Evolutionary conservation across 805 yeast species (phyloP), one percentile per base, ranked within the genome.

Genomic region (Wickerhamiella brachini): DNA sequence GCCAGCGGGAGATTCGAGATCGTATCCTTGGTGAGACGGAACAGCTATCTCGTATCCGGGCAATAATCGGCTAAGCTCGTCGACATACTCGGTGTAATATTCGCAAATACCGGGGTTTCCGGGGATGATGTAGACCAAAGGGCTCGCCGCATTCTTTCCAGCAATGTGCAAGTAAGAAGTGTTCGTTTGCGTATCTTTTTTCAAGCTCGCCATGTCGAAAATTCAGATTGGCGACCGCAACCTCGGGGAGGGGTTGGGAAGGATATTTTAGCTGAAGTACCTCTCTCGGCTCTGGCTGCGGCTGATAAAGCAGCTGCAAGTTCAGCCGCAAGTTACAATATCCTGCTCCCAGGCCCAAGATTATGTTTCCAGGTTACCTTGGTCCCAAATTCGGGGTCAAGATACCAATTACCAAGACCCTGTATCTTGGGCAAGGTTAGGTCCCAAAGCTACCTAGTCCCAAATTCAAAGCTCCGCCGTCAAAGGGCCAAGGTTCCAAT

Each of bases 61-160:
- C 49, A 67, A 60, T 34, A 57, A 57, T 22, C 61, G 59, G 51
- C 75, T 76, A 50, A 80, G 55, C 22, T 63, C 57, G 12, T 67
- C 63, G 26, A 83, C 62, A 58, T 79, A 81, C 3, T 76, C 75
- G 18, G 69, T 69, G 62, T 84, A 84, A 64, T 75, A 84, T 54
- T 79, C 80, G 43, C 79, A 71, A 24, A 84, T 64, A 0, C 90
- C 93, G 0, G 93, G 93, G 57, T 84, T 84, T 0, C 93, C 93
- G 0, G 93, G 90, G 5, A 84, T 71, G 55, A 83, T 71, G 5
- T 79, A 71, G 45, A 83, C 62, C 29, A 83, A 56, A 10, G 71
- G 74, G 12, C 41, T 37, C 5, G 8, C 9, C 5, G 8, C 41
- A 2, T 7, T 10, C 9, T 37, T 9, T 6, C 41, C 41, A 15